Evolutionary conservation across 768 basidiomycete genomes (phyloP), one percentile per base, ranked within the genome.

Genomic region (Filobasidium wieringae): DNA sequence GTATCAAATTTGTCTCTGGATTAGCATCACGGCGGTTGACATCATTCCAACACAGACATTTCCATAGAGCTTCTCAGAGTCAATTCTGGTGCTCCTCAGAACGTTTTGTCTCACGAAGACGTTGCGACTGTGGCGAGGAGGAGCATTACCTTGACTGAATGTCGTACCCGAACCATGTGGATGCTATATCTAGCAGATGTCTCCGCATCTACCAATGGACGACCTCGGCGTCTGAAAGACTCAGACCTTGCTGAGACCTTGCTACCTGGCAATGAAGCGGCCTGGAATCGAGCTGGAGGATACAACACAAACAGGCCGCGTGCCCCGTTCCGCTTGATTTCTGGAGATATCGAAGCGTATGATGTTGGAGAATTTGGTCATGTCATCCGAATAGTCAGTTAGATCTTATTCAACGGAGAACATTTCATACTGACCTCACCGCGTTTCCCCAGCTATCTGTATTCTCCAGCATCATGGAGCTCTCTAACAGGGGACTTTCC

Each of bases 341-440:
- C 14, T 26, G 7, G 14, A 7, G 22, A 19, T 27, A 12, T 22
- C 11, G 43, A 47, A 17, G 14, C 22, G 29, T 26, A 22, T 22
- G 58, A 64, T 24, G 58, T 73, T 14, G 70, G 72, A 12, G 72
- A 73, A 40, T 55, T 73, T 12, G 72, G 70, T 31, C 70, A 73
- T 55, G 63, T 70, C 12, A 39, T 73, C 34, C 58, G 72, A n/a
- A 66, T 71, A 22, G 70, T 73, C 45, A 57, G 71, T 70, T 12
- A 9, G 2, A 50, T 5, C 12, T 24, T 29, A 12, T 27, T 53
- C n/a, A 33, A 32, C 1, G 47, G 51, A 55, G 26, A 61, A 36
- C 7, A 51, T 9, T n/a, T 19, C 12, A 2, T 33, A 29, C 54
- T 47, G 17, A 33, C 6, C 24, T 7, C 27, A 12, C 24, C 1